Base-by-base conservation (phyloP, 2,329 filamentous ascomycete species). In the Nothopassalora personata region DNA sequence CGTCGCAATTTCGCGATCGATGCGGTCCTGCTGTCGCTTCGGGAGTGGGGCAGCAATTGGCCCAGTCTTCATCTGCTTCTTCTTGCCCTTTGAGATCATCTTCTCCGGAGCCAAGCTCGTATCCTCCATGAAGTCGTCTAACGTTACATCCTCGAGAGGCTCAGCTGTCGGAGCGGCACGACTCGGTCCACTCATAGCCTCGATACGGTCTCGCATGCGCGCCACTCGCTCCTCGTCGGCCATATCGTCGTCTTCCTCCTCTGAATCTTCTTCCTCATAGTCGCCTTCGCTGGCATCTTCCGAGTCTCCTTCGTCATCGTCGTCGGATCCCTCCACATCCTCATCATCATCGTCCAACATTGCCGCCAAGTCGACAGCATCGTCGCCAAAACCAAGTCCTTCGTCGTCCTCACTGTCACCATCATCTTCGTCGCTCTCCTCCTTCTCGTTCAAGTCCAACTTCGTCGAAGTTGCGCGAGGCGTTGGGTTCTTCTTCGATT, bases 1-100 rank as follows among this genome's bases (percentile, higher is more conserved):
- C 67, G 92, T 95, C 2, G 94, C 94, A 27, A 86, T 91, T 54
- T 81, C 80, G 54, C 94, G 89, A 69, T 96, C 88, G 15, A 97
- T 76, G 53, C 86, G 86, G 71, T 92, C 91, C 73, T 97, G 93
- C 67, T 96, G 89, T 61, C 92, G 84, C 71, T 89, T 91, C 1
- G 90, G 85, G 5, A 97, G 80, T 13, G 93, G 92, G 1, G 92
- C 89, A 31, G 88, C 86, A 4, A 97, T 81, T 70, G 65, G 64
- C 11, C 64, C 64, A 11, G 67, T 60, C 23, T 64, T 61, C 57
- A 64, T 53, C n/a, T 67, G 66, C 63, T 70, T 69, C 15, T 83
- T 82, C 49, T 51, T 51, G 56, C 67, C 80, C 60, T 77, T 74
- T 64, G 87, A 84, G 43, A 63, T 69, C 84, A 86, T 63, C 80